Evolutionary conservation across 1,139 yeast genomes (phyloP), one percentile per base, ranked within the genome.

Genomic region (Hemisphaericaspora xylofermentans): DNA sequence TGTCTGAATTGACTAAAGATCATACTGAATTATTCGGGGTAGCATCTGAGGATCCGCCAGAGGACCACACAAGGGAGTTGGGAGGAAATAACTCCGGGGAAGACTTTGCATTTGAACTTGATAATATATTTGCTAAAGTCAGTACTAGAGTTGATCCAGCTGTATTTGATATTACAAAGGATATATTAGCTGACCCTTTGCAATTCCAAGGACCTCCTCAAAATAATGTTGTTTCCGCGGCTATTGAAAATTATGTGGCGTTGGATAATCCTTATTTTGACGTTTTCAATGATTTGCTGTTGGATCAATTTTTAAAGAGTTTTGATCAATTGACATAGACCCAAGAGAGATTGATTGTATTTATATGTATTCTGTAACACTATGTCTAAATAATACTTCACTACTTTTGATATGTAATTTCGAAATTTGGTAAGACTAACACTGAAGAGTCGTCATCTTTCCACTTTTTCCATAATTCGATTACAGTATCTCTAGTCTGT

Each of bases 401-500:
- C 19, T 24, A 36, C 33, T 48, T 48, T 19, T 41, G 39, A 34
- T 54, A 57, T 14, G 47, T 41, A 19, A 58, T 47, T 39, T 56
- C 58, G 31, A 54, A 58, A 41, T 48, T 51, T 6, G 42, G 31
- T 16, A 52, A 36, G 10, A 39, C 25, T 16, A 52, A 30, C 41
- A 48, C 38, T 5, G 51, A 52, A 3, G 39, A 33, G 9, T 46
- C 50, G 18, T 55, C 59, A 6, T 43, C 38, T 14, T 40, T 34
- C 51, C 52, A 55, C 18, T 50, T 46, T 6, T 46, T 36, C 57
- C 58, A 55, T 28, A 44, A 42, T 9, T 43, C 38, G 7, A 41
- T 19, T 3, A 38, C 32, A 22, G 47, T 29, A 3, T 46, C 35
- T 19, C 43, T 45, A 5, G 33, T 17, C n/a, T 39, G 35, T 25